Base-by-base conservation (phyloP, 805 yeast genomes). In the Lipomyces sp. region DNA sequence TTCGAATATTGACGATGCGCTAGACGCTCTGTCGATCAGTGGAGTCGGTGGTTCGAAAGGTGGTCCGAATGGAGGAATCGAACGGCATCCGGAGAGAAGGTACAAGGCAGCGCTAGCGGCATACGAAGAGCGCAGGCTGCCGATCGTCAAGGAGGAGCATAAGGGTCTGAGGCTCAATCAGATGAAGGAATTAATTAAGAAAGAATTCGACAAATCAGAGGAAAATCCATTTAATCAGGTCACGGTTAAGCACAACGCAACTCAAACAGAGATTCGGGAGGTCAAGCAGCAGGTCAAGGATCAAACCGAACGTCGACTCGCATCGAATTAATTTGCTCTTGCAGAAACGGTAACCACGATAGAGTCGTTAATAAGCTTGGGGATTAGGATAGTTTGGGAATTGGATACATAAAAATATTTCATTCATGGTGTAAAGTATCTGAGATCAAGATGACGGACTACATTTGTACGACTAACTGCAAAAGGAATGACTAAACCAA, bases 221-320 rank as follows among this genome's bases (percentile, higher is more conserved):
- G 92, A 89, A 73, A 90, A 90, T 77, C 97, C 97, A 57, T 87
- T 90, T 86, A 90, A 90, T 80, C 92, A 88, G 78, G 87, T 90
- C 42, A 87, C 83, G 67, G 81, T 88, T 45, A 75, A 79, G 53
- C 88, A 81, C 80, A 87, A 90, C 74, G 92, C 96, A 15, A 73
- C 83, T 7, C 75, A 79, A 64, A 84, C 78, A 1, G 90, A 88
- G 30, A 80, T 87, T 64, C 74, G 69, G 8, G 75, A 72, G 4
- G 80, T 80, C 76, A 84, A 83, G 77, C 79, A 79, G 4, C 84
- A 82, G 34, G 83, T 88, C 59, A 82, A 82, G 73, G 73, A 77
- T 58, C 75, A 80, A 69, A 83, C 86, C 73, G 90, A 87, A 72
- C 71, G 71, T 60, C 65, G 78, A 37, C 73, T 77, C 55, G 70